Conservation (phyloP, 768 basidiomycete species). For the Chalciporus sphaerocephalus region DNA sequence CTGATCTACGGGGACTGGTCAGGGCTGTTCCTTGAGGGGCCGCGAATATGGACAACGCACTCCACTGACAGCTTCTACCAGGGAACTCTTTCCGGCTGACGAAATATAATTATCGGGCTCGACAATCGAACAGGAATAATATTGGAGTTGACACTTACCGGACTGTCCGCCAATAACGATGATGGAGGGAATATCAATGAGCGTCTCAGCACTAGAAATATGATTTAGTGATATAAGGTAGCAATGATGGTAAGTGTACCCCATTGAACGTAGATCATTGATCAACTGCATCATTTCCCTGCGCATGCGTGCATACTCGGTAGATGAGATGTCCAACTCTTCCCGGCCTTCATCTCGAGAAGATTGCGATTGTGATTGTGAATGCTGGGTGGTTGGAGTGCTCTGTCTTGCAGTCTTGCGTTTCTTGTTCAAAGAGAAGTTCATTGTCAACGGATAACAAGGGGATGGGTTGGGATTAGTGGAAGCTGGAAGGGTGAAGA, state of each 20-base stretch:
- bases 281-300: slow-evolving; percentile 38
- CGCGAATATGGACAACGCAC: slow-evolving; percentile 30
- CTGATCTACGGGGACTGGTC: slow-evolving; percentile 39
- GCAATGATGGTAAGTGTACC: slow-evolving; percentile 24
- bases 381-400: background rate
- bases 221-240: background rate
- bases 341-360: slow-evolving; percentile 14
- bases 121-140: background rate
- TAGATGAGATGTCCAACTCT: slow-evolving; percentile 24
- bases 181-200: slow-evolving; percentile 47
- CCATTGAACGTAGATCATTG: slow-evolving; percentile 37
- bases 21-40: background rate
- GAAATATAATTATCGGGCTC: background rate
- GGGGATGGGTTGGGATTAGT: background rate
- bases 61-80: slow-evolving; percentile 55
- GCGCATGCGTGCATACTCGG: slow-evolving; percentile 39
- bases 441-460: slow-evolving; percentile 2
- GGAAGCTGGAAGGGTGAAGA: background rate
- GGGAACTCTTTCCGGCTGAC: slow-evolving; percentile 55
- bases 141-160: slow-evolving; percentile 32
- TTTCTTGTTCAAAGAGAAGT: background rate
- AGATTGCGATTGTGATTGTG: background rate
- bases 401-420: background rate
- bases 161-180: slow-evolving; percentile 57
- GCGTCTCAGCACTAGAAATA: slow-evolving; percentile 32